These are phyloP conservation scores for Russula abietina DNA, from an alignment of 768 basidiomycete genomes.

Conservation along the genomic window DNA sequence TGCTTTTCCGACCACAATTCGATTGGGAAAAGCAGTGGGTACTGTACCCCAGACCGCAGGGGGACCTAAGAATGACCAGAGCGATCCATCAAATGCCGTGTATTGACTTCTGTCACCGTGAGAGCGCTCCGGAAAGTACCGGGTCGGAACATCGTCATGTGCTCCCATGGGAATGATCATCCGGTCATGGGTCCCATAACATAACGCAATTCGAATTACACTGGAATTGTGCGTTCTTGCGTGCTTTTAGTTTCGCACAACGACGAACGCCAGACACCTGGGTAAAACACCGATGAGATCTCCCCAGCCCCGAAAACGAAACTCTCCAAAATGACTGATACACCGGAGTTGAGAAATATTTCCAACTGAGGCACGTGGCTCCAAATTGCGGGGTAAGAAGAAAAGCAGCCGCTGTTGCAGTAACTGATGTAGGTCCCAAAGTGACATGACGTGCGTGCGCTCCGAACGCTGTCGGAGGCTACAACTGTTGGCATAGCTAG, in stretches of 20 bases:
- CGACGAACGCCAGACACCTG: not conserved
- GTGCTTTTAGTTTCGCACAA: not conserved
- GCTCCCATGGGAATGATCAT: not conserved
- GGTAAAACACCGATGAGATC: not conserved
- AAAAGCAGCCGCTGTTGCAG: too few relatives aligned
- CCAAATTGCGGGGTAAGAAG: not conserved
- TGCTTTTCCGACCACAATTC: not conserved
- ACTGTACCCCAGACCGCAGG: too few relatives aligned
- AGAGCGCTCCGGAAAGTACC: not conserved
- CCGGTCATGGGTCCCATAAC: not conserved
- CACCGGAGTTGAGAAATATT: not conserved
- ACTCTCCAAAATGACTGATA: not conserved
- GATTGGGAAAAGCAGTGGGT: not conserved
- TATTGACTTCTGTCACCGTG: not conserved
- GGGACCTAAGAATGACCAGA: not conserved
- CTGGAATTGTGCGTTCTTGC: not conserved
- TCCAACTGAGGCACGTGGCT: not conserved
- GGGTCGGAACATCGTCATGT: not conserved
- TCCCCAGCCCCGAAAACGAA: not conserved
- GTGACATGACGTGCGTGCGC: not conserved
- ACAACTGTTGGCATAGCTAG: not conserved
- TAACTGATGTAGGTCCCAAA: not conserved
- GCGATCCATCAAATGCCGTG: too few relatives aligned
- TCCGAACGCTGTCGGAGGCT: not conserved
- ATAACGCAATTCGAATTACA: constrained; percentile 1